Conservation (phyloP, 176 grass and related monocot species). For the Rhynchospora breviuscula region DNA sequence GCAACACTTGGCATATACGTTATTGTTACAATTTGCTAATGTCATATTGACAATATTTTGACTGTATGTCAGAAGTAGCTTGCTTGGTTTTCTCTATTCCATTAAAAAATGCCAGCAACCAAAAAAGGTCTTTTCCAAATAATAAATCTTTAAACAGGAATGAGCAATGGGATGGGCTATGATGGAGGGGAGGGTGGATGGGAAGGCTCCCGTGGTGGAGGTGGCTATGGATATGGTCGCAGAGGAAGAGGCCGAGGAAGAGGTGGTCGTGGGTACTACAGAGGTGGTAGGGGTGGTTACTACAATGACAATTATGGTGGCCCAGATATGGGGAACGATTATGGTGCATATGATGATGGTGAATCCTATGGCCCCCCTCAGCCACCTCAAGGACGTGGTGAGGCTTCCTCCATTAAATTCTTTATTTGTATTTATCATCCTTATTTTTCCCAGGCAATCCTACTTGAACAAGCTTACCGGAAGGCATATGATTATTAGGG, state of each 20-base stretch:
- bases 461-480: neutral
- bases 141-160: conserved; percentile 33
- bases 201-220: conserved; percentile 1
- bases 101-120: neutral
- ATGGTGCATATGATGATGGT: conserved; percentile 45
- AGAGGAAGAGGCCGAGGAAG: conserved; percentile 52
- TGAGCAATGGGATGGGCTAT: conserved; percentile 48
- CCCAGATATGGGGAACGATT: conserved; percentile 40
- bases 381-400: conserved; percentile 2
- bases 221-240: conserved; percentile 30
- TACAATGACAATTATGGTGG: conserved; percentile 41
- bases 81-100: neutral
- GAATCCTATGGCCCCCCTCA: conserved; percentile 27
- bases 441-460: neutral
- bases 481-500: neutral
- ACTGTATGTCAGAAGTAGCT: neutral
- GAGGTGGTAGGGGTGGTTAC: conserved; percentile 45
- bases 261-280: conserved; percentile 41
- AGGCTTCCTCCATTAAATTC: neutral
- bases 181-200: conserved; percentile 43
- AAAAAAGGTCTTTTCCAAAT: neutral
- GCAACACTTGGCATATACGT: neutral
- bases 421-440: neutral
- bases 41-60: neutral
- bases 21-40: neutral